Base-by-base conservation (phyloP, 1,284 basidiomycete species). In the Apiotrichum sp. region DNA sequence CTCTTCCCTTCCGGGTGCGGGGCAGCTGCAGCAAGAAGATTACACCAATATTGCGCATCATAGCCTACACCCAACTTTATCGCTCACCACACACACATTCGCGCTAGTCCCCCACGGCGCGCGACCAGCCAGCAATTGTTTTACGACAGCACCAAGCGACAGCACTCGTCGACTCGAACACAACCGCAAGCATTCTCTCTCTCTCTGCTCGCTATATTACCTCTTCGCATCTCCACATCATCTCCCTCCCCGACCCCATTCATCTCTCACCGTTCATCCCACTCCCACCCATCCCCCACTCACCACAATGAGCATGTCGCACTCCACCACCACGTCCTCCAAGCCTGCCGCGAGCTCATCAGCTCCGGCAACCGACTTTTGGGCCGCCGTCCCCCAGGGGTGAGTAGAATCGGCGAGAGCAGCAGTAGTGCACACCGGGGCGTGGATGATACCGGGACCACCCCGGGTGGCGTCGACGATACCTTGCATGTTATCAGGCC, bases 331-430 rank as follows among this genome's bases (percentile, higher is more conserved):
- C 35, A 36, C 34, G 14, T 4, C 16, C 16, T n/a, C 14, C 47
- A 16, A 22, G 32, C 11, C 47, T 10, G 3, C 47, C 35, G 13
- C 47, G 8, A 36, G 29, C 8, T 3, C n/a, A 32, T 33, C 47
- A 16, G 32, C 44, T 22, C 22, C 22, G 8, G 13, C 36, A 38
- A 33, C 44, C 31, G 33, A 14, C 47, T 48, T 53, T 42, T 53
- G 41, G 41, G 43, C 52, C 22, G 43, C 42, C 43, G 52, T 53
- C 36, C 52, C 52, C 43, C 43, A 44, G 38, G 52, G 52, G 52
- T 53, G 35, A 36, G 52, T 53, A 45, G 40, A 14, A 16, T 11
- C 40, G 40, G 40, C 40, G 40, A 41, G 10, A 41, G 40, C 40
- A 14, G 40, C 40, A 41, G 40, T 13, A 38, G 36, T 13, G 36